Base-by-base conservation (phyloP, 2,329 filamentous ascomycete species). In the Sclerotinia subarctica region DNA sequence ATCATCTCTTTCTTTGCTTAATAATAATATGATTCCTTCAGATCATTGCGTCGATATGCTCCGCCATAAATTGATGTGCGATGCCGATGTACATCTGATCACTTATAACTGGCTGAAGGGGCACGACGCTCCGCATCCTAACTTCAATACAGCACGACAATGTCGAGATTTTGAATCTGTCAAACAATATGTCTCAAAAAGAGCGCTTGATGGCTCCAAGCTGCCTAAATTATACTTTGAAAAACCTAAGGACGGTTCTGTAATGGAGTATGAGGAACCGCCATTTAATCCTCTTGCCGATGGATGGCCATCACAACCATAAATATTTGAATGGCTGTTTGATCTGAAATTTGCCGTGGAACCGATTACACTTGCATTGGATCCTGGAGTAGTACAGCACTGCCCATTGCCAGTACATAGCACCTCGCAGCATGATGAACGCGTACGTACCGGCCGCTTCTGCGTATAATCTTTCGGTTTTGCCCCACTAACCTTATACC, bases 21-120 rank as follows among this genome's bases (percentile, higher is more conserved):
- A 60, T 42, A 19, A 59, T 32, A 49, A 21, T 7, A 54, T 35
- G 44, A 32, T 17, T 11, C 15, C 29, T 44, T 35, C 7, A 67
- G 65, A 62, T 67, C 65, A 67, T 53, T 67, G 65, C 35, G 56
- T 57, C 4, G 65, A 62, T 21, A 62, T 67, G 56, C 42, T 67
- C 3, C 65, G 65, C 11, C 65, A 62, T n/a, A 67, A 67, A 47
- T 21, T 67, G 11, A 59, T 67, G 53, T 67, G 65, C 44, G 65
- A 67, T 52, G 56, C 65, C n/a, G 65, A 67, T 44, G 56, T 67
- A 42, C 44, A 53, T 32, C 21, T 60, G 11, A 19, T 67, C 32
- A 62, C 56, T 5, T 67, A 67, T 24, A 67, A 67, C 46, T 67
- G 65, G 65, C 15, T 52, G 15, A 60, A 60, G 21, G 54, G 56